Base-by-base conservation (phyloP, 495 filamentous ascomycete genomes). In the Entonaema liquescens region DNA sequence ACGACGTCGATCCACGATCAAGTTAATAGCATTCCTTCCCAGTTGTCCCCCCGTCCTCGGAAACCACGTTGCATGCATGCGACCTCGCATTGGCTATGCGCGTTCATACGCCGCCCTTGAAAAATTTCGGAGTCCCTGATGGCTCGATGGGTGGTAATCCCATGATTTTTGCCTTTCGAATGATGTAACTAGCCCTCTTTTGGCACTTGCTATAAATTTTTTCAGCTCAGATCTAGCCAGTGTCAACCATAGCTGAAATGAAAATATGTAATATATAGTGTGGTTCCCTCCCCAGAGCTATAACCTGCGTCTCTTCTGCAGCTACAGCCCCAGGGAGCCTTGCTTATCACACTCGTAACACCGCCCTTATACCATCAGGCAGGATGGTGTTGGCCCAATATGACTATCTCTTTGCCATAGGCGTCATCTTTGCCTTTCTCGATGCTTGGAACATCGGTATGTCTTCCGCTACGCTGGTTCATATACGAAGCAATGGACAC, bases 361-460 rank as follows among this genome's bases (percentile, higher is more conserved):
- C 23, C 38, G 11, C 8, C 33, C 21, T 23, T 57, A 23, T 36
- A 57, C 38, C 25, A 25, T 19, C 5, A 53, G 36, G 62, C 69
- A 68, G 62, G 56, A 80, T 79, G 78, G 40, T 62, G 54, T 83
- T 90, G 59, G 81, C 84, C 59, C 76, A 90, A 72, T 89, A 87
- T 72, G 85, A 87, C 78, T 92, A 91, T 71, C 83, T 93, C 73
- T 92, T 93, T 70, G 91, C 86, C 75, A 88, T 93, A 62, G 90
- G 88, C 83, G 91, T 89, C 60, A 80, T 93, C 73, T 93, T 93
- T 83, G 90, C 91, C 77, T 84, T 89, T 77, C 83, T 91, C 50
- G 90, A 91, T 83, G 89, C 89, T 62, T 91, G 79, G 83, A 91
- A 90, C 82, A 91, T 89, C 79, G 80, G 85, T 78, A 77, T 62